Evolutionary conservation across 768 basidiomycete genomes (phyloP), one percentile per base, ranked within the genome.

Genomic region (Collybiopsis confluens): DNA sequence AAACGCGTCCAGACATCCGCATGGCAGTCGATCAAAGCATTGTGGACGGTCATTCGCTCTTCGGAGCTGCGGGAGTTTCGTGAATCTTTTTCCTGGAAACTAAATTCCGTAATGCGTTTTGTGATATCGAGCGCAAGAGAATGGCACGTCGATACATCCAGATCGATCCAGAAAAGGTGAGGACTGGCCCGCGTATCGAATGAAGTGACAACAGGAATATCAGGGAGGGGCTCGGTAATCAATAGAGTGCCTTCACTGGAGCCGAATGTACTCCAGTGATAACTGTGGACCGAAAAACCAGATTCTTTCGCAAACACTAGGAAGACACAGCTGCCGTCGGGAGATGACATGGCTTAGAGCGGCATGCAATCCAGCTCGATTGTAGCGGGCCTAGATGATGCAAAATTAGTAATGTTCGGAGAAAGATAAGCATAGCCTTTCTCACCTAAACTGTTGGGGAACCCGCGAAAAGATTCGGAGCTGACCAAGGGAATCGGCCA

Each of bases 1-100:
- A 82, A 84, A 9, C 82, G 75, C 4, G 73, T 80, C 82, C 82
- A 84, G 20, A 82, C 77, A 13, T 82, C 80, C 0, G 72, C 63
- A 48, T 80, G 74, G 51, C 80, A 82, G 56, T 81, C 78, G 16
- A 84, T 65, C 10, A 85, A 65, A 41, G 67, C 74, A 50, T 82
- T 85, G 55, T 82, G 73, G 6, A 63, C 58, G 1, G 71, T 72
- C 4, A 48, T 23, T 16, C 43, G 52, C n/a, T 50, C 46, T 28
- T 48, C 52, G 7, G 63, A 57, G 23, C 35, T 56, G 24, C 61
- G 50, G n/a, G 59, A 44, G 7, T 54, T 23, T 37, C 37, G 11
- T 16, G 38, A 24, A 1, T 70, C 73, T 35, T 70, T 76, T 54
- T 77, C 73, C 52, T 70, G 71, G 68, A 85, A 84, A 54, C 68